Percentiles rank a stretch among this genome's conserved stretches.
Evolutionary conservation across 2,329 filamentous ascomycete species (phyloP).

Genomic region (Hypoxylon sp.): DNA sequence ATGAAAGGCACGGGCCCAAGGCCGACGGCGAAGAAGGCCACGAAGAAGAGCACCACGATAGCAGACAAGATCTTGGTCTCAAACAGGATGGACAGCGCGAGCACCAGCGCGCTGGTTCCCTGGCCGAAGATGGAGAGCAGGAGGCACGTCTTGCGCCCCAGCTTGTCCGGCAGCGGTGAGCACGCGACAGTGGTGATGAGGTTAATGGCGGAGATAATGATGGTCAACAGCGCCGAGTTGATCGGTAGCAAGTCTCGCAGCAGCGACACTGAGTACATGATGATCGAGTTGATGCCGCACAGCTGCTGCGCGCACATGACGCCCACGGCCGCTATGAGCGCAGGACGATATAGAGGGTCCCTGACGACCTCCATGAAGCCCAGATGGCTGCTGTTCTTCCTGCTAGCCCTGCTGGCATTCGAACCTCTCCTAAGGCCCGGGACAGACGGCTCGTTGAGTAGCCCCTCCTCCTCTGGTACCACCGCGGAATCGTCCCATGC

Average conservation of each 20-base stretch:
- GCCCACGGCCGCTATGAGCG: constrained; percentile 85
- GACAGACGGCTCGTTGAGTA: constrained; percentile 62
- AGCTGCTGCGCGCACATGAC: constrained; percentile 95
- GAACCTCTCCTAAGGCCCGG: constrained; percentile 43
- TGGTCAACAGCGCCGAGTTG: constrained; percentile 85
- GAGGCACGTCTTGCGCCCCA: constrained; percentile 88
- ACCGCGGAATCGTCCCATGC: constrained; percentile 64
- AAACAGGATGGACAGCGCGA: constrained; percentile 84
- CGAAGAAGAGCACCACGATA: constrained; percentile 84
- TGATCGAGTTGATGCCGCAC: constrained; percentile 94
- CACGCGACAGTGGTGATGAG: constrained; percentile 83
- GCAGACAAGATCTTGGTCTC: constrained; percentile 81
- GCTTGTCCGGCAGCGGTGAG: constrained; percentile 85
- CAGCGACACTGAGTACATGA: constrained; percentile 98
- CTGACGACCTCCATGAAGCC: constrained; percentile 74
- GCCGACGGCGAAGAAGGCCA: constrained; percentile 89
- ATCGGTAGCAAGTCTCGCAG: constrained; percentile 83
- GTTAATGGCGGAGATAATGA: constrained; percentile 88
- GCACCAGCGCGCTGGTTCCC: constrained; percentile 78
- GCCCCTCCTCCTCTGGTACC: constrained; percentile 74
- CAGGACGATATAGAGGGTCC: constrained; percentile 75
- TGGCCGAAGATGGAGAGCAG: constrained; percentile 87
- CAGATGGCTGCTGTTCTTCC: constrained; percentile 56
- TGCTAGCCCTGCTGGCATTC: constrained; percentile 41
- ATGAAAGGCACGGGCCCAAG: constrained; percentile 96